Conservation (phyloP, 2,329 filamentous ascomycete genomes). For the Colletotrichum plurivorum region DNA sequence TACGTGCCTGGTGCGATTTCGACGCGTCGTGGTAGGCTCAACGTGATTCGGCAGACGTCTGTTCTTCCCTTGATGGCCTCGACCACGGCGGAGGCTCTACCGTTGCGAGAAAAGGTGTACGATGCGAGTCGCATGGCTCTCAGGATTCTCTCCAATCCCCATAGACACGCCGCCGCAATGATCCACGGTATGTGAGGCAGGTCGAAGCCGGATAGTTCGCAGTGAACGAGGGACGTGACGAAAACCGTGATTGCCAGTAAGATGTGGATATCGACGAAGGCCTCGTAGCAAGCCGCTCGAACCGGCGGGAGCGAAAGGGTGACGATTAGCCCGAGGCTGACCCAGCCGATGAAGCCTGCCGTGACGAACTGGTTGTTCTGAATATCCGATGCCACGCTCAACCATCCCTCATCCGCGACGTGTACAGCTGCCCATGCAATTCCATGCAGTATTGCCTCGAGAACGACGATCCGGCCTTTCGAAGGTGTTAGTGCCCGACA, state of each 20-base stretch:
- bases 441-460: background rate
- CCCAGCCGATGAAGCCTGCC: conserved; percentile 4
- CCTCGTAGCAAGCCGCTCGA: background rate
- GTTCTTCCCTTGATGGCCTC: conserved; percentile 60
- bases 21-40: conserved; percentile 64
- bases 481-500: background rate
- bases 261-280: conserved; percentile 7
- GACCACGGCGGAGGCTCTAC: conserved; percentile 60
- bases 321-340: background rate
- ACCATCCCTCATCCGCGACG: background rate
- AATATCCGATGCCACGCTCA: background rate
- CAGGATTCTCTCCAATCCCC: conserved; percentile 67
- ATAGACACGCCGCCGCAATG: conserved; percentile 69
- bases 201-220: background rate
- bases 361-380: background rate
- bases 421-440: conserved; percentile 3
- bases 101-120: conserved; percentile 55
- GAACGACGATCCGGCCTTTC: background rate
- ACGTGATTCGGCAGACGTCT: conserved; percentile 64
- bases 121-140: conserved; percentile 63
- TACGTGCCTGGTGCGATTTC: conserved; percentile 65
- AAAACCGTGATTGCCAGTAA: background rate
- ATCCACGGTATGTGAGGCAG: conserved; percentile 70
- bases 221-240: background rate
- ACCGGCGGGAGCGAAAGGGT: background rate